Conservation (phyloP, 2,329 filamentous ascomycete species). For the Pezicula rhizophila region DNA sequence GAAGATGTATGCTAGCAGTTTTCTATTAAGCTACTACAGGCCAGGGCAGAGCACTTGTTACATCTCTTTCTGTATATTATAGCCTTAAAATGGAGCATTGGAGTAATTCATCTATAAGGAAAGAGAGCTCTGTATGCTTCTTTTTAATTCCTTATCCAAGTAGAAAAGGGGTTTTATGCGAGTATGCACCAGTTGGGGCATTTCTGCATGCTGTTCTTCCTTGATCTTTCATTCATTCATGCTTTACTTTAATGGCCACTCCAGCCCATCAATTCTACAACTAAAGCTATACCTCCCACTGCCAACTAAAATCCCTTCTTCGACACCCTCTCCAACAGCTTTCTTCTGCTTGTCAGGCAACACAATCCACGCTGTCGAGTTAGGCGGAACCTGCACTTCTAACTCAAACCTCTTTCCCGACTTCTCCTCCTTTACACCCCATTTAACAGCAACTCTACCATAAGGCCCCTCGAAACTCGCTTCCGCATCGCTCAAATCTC, state of each 20-base stretch:
- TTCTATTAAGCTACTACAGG: too few relatives aligned
- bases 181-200: too few relatives aligned
- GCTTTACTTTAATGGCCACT: neutral
- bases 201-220: too few relatives aligned
- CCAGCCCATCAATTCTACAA: slow-evolving; percentile 1
- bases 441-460: slow-evolving; percentile 11
- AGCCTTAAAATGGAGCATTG: too few relatives aligned
- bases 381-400: slow-evolving; percentile 4
- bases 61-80: too few relatives aligned
- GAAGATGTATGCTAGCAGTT: too few relatives aligned
- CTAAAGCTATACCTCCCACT: slow-evolving; percentile 3
- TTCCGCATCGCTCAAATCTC: slow-evolving; percentile 19
- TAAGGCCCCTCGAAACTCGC: slow-evolving; percentile 21
- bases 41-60: too few relatives aligned
- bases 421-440: neutral
- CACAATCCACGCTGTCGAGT: slow-evolving; percentile 3
- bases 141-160: too few relatives aligned
- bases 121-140: too few relatives aligned
- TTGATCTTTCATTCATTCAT: too few relatives aligned
- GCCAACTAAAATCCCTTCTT: slow-evolving; percentile 2
- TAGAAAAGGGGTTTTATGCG: too few relatives aligned
- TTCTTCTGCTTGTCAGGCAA: slow-evolving; percentile 2
- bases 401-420: neutral
- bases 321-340: neutral
- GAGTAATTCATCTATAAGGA: too few relatives aligned